A percentile compares a stretch with the other conserved stretches of the same genome.
Evolutionary conservation across 768 basidiomycete species (phyloP).

Genomic region (Cyclocybe aegerita): DNA sequence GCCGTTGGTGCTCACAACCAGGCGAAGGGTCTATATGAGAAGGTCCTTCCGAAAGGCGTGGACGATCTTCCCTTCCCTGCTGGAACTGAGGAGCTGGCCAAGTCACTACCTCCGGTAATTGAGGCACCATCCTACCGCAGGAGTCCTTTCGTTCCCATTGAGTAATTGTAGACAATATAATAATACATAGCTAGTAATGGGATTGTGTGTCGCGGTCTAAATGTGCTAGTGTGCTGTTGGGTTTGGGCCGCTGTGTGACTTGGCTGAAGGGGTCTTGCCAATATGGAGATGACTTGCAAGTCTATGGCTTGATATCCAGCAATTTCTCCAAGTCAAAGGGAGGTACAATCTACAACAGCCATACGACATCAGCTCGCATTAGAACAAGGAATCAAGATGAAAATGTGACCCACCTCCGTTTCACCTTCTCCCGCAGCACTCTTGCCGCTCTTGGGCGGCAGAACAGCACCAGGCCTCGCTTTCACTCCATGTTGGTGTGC

Average conservation of each 20-base stretch:
- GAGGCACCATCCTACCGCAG: slow-evolving; percentile 71
- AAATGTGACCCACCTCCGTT: slow-evolving; percentile 33
- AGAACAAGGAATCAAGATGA: not conserved
- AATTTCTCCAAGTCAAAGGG: slow-evolving; percentile 56
- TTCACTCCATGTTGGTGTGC: slow-evolving; percentile 51
- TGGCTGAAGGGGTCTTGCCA: not conserved
- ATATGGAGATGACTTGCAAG: slow-evolving; percentile 1
- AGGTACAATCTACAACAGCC: slow-evolving; percentile 38
- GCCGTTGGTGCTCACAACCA: slow-evolving; percentile 62
- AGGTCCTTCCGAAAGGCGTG: slow-evolving; percentile 80
- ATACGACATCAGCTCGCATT: slow-evolving; percentile 1
- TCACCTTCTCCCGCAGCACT: slow-evolving; percentile 31
- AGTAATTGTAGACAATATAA: slow-evolving; percentile 34
- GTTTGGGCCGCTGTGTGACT: no score
- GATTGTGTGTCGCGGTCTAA: not conserved
- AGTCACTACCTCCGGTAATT: slow-evolving; percentile 60
- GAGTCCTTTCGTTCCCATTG: slow-evolving; percentile 78
- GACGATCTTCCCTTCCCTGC: slow-evolving; percentile 90
- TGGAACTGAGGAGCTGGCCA: slow-evolving; percentile 77
- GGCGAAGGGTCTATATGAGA: slow-evolving; percentile 70
- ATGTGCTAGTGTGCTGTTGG: no score
- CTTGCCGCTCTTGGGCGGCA: slow-evolving; percentile 37
- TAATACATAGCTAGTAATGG: slow-evolving; percentile 10
- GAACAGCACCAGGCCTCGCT: slow-evolving; percentile 44
- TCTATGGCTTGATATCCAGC: slow-evolving; percentile 46